Evolutionary conservation across 2,329 filamentous ascomycete species (phyloP), one percentile per base, ranked within the genome.

Genomic region (Beauveria caledonica): DNA sequence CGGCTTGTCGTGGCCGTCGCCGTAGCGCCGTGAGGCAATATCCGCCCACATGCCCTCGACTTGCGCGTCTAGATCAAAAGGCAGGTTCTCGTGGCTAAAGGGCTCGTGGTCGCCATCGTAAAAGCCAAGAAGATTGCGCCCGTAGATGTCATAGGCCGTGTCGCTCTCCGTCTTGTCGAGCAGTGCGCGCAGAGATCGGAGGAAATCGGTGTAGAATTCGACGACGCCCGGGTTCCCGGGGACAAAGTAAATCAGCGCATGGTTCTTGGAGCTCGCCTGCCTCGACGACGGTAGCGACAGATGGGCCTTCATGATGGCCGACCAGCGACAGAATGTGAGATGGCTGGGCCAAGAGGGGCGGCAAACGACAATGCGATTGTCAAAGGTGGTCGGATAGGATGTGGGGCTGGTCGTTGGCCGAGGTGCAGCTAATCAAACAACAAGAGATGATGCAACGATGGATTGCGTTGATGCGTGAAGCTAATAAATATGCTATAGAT

Each of bases 181-280:
- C 13, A 84, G 72, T 0, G 72, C 69, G 50, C 84, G 77, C 2
- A 92, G 74, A 15, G 79, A 76, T 0, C 75, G 75, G 11, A 92
- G 77, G 71, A 91, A 93, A 42, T 82, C 78, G 61, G 74, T 75
- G 72, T 93, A 93, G 78, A 89, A 93, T 60, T 80, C 82, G 55
- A 92, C 81, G 19, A 91, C 77, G 5, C 89, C 89, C 5, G 89
- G 89, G 65, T 93, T 93, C 21, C 89, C 89, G 29, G 87, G 83
- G 45, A 93, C 79, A 72, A 90, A 87, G 75, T 85, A 91, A 65
- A 92, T 75, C 54, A 92, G 80, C 62, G 73, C 74, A 62, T 68
- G 73, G 15, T 63, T 63, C 19, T 62, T 60, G 51, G 65, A 60
- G 9, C 56, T 52, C 21, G 64, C 63, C 27, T 62, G 62, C 53